Evolutionary conservation across 2,329 filamentous ascomycete species (phyloP), one percentile per base, ranked within the genome.

Genomic region (Aspergillus uvarum): DNA sequence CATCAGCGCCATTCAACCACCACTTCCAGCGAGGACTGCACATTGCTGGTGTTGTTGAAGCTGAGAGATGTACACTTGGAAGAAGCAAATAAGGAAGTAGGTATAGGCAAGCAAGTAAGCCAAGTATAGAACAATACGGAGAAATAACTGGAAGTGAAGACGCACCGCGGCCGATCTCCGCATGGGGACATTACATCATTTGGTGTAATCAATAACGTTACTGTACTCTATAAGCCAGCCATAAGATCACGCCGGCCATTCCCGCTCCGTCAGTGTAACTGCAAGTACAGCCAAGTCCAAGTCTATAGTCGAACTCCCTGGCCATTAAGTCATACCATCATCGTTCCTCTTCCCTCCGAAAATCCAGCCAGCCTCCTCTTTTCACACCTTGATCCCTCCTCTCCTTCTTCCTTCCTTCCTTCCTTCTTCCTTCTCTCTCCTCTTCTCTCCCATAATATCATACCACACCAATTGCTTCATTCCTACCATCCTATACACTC

Each of bases 171-270:
- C 5, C 31, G 10, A 24, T 58, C 55, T 38, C 49, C 55, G 49
- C 56, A 59, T 51, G 56, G 51, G 21, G 32, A 24, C 32, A 54
- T 63, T 57, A 63, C 60, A 62, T 62, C 60, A 62, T 49, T 50
- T 47, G 29, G 29, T 24, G 22, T 44, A 59, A 51, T 47, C 21
- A 54, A 42, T 32, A 3, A 24, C 50, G 24, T 32, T 3, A 42
- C 31, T 53, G 6, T 53, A 7, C 35, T 52, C n/a, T 19, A 24
- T 54, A 29, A 54, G 24, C 26, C n/a, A 54, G 22, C 22, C 22
- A 38, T 47, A 14, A 16, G 53, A 32, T 56, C 59, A 63, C 56
- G 24, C 63, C 63, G 63, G 59, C 54, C 55, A 44, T 26, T 50
- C 38, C 58, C 52, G 61, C 54, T 63, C 61, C 61, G 61, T 56